Evolutionary conservation across 352 stramenopile genomes (phyloP).

Genomic region (Globisporangium middletonii): DNA sequence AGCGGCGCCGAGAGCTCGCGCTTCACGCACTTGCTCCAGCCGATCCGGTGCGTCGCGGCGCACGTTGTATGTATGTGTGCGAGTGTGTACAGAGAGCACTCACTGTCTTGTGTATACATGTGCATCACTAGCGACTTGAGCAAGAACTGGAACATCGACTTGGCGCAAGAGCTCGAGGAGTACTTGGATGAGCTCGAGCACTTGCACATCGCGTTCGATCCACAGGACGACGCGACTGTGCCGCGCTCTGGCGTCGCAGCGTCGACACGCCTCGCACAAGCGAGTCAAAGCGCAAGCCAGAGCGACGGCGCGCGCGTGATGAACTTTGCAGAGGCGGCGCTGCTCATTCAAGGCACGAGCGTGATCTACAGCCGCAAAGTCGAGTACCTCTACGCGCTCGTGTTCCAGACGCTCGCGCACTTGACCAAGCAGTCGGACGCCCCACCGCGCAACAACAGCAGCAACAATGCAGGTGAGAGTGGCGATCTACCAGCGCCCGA

Average conservation of each 20-base stretch:
- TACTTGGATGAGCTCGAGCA: slow-evolving; percentile 87
- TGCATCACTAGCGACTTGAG: slow-evolving; percentile 67
- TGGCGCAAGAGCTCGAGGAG: slow-evolving; percentile 86
- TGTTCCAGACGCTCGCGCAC: slow-evolving; percentile 89
- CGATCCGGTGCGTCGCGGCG: slow-evolving; percentile 50
- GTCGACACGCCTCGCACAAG: background rate
- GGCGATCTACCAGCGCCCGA: slow-evolving; percentile 17
- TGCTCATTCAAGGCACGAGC: slow-evolving; percentile 91
- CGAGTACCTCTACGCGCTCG: slow-evolving; percentile 91
- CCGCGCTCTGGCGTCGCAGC: background rate
- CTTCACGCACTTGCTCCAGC: slow-evolving; percentile 82
- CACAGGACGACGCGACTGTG: slow-evolving; percentile 19
- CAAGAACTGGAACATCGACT: slow-evolving; percentile 90
- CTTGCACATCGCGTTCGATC: slow-evolving; percentile 64
- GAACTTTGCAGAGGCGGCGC: slow-evolving; percentile 92
- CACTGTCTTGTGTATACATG: background rate
- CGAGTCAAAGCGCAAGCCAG: slow-evolving; percentile 14
- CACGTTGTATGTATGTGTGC: background rate
- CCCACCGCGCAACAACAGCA: slow-evolving; percentile 12
- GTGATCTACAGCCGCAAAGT: slow-evolving; percentile 95
- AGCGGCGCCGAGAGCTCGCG: slow-evolving; percentile 22
- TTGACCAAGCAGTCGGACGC: slow-evolving; percentile 53
- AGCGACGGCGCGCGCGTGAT: slow-evolving; percentile 26
- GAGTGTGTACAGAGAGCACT: background rate
- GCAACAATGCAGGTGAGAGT: slow-evolving; percentile 14